A percentile compares a stretch with the other conserved stretches of the same genome.
These are phyloP conservation scores for Tranzscheliella williamsii DNA, from an alignment of 1,284 basidiomycete genomes.

Conservation along the genomic window DNA sequence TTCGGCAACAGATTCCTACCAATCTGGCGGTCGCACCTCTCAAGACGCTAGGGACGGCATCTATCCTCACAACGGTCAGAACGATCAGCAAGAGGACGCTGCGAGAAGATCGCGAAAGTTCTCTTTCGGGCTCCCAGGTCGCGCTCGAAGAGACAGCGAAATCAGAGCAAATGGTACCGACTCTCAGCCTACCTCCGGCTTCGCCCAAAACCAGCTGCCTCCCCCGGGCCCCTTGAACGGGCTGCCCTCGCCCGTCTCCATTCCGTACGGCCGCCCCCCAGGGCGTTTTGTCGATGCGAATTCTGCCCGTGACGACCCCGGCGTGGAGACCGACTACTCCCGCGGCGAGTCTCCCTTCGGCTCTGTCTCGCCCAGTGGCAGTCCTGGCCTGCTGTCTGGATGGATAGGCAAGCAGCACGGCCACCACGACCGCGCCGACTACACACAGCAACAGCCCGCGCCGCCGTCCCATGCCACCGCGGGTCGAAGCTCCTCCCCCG, in stretches of 20 bases:
- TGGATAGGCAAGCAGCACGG: constrained; percentile 8
- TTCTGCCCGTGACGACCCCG: constrained; percentile 5
- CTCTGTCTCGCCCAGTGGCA: constrained; percentile 31
- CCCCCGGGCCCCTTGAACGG: constrained; percentile 30
- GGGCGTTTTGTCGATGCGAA: background rate
- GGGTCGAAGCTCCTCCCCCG: constrained; percentile 13
- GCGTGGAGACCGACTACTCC: constrained; percentile 29
- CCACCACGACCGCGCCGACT: constrained; percentile 1
- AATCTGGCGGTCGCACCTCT: too few relatives aligned
- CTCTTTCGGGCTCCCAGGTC: constrained; percentile 15
- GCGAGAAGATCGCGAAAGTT: constrained; percentile 1
- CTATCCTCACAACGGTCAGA: background rate
- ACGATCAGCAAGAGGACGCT: background rate
- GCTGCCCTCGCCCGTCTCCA: constrained; percentile 39
- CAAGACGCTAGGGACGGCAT: too few relatives aligned
- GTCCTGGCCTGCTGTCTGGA: constrained; percentile 24
- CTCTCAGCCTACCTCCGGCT: background rate
- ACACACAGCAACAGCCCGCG: constrained; percentile 1
- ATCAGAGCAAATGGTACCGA: background rate
- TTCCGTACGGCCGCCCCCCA: constrained; percentile 22
- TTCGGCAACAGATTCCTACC: background rate
- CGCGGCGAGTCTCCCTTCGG: constrained; percentile 38
- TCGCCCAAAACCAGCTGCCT: background rate
- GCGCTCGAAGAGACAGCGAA: constrained; percentile 13
- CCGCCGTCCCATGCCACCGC: constrained; percentile 2